Base-by-base conservation (phyloP, 1,139 yeast genomes). In the Pneumocystis oryctolagi region DNA sequence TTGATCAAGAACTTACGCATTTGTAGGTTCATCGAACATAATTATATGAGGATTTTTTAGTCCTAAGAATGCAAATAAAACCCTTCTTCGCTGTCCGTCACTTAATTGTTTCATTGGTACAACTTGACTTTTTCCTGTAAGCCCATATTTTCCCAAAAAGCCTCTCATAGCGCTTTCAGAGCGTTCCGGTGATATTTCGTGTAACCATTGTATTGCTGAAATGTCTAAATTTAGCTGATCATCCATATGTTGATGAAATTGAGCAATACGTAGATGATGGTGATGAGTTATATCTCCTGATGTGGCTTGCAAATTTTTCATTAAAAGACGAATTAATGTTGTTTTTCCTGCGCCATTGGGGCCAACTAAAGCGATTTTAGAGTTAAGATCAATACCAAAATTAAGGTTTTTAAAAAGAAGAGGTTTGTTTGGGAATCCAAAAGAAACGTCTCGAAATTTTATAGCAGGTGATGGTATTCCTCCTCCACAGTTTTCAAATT, bases 331-430 rank as follows among this genome's bases (percentile, higher is more conserved):
- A 75, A 92, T 83, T 73, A 92, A 79, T 35, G 98, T 92, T 63
- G 97, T 90, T 78, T 92, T 92, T 80, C 98, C 98, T 71, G 92
- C 90, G 86, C 98, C 98, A 77, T 92, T 92, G 73, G 98, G 98
- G 57, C 98, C 98, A 66, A 92, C 98, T 66, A 92, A 82, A 58
- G 98, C 98, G 72, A 90, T 84, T 80, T 98, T 86, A 58, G 97
- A 89, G 77, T 92, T 98, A 97, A 92, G 90, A 81, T 92, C 98
- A 68, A 92, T 92, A 85, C 98, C 98, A 72, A 92, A 92, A 74
- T 90, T 94, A 74, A 92, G 82, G 74, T 87, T 77, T 74, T 87
- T 89, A 77, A 90, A 92, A 72, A 92, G 80, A 25, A 63, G 64
- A 37, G 59, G 63, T 77, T 89, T 87, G 77, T 88, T 96, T 62